These are phyloP conservation scores for Moniliophthora roreri DNA, from an alignment of 1,284 basidiomycete species.

Conservation along the genomic window DNA sequence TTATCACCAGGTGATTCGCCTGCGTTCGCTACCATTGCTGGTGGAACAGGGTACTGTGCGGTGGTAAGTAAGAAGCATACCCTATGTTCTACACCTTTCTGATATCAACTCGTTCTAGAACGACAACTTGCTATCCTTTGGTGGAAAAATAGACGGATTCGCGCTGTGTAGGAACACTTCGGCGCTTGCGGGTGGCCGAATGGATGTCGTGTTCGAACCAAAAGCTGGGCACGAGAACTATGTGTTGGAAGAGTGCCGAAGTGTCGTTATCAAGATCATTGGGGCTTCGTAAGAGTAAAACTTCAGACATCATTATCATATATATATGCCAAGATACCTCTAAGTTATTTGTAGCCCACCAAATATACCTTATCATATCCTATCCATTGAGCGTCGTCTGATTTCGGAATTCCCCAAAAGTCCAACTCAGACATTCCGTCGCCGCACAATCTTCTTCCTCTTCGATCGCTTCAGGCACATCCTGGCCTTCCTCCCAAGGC, in stretches of 20 bases:
- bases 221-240: slow-evolving; percentile 40
- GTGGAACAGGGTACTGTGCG: slow-evolving; percentile 36
- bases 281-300: background rate
- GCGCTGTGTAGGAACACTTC: slow-evolving; percentile 40
- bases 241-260: slow-evolving; percentile 31
- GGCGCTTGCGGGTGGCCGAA: slow-evolving; percentile 32
- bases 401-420: slow-evolving; percentile 3
- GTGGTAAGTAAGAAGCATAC: slow-evolving; percentile 27
- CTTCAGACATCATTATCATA: background rate
- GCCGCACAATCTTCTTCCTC: slow-evolving; percentile 34
- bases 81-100: background rate
- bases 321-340: background rate
- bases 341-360: too few species aligned
- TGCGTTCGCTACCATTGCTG: slow-evolving; percentile 39
- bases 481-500: slow-evolving; percentile 38
- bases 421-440: slow-evolving; percentile 12
- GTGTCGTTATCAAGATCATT: slow-evolving; percentile 31
- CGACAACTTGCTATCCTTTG: slow-evolving; percentile 28
- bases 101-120: background rate
- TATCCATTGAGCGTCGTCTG: too few species aligned
- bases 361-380: too few species aligned
- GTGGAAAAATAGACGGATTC: slow-evolving; percentile 35
- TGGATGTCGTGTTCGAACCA: slow-evolving; percentile 40
- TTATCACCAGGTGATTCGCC: slow-evolving; percentile 38
- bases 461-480: slow-evolving; percentile 36